Evolutionary conservation across 1,284 basidiomycete species (phyloP), one percentile per base, ranked within the genome.

Genomic region (Trametes polyzona): DNA sequence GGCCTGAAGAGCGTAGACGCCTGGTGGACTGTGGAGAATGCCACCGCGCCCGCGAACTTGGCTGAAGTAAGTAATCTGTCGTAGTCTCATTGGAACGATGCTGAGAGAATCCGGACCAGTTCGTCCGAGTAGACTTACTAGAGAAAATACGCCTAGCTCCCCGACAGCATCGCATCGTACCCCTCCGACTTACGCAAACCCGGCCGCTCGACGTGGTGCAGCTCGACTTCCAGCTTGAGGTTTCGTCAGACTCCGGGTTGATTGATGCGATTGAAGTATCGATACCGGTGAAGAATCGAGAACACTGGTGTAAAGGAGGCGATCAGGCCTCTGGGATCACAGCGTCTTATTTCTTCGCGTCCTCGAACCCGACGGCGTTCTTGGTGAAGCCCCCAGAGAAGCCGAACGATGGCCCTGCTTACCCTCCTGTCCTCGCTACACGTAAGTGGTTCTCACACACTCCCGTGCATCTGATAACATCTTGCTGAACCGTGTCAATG

Each of bases 391-490:
- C 88, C 2, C 89, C 90, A 3, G 64, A 60, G 32, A 48, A 70
- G 21, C 62, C 64, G 0, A 58, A 68, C 62, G 16, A 32, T 50
- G 58, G 64, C 27, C 54, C 46, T 33, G 63, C 66, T 46, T 52
- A 68, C 52, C 77, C 83, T 11, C 84, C 87, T 0, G 78, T 93
- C n/a, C 69, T 94, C 26, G 88, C 86, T 1, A 74, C 93, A 32
- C 89, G 89, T 91, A 62, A 63, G 84, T 78, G 2, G 9, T 27
- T 8, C 30, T 48, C 4, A 33, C 26, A 16, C 0, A 14, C 26
- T 17, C n/a, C 16, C n/a, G n/a, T n/a, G n/a, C n/a, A n/a, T n/a
- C n/a, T n/a, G 23, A 16, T 26, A 50, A 57, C 26, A 27, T 32
- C 53, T 12, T 7, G 2, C 19, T 26, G 14, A 16, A 17, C 35